Base-by-base conservation (phyloP, 305 asterid genomes). In the Caryopteris hybrid region DNA sequence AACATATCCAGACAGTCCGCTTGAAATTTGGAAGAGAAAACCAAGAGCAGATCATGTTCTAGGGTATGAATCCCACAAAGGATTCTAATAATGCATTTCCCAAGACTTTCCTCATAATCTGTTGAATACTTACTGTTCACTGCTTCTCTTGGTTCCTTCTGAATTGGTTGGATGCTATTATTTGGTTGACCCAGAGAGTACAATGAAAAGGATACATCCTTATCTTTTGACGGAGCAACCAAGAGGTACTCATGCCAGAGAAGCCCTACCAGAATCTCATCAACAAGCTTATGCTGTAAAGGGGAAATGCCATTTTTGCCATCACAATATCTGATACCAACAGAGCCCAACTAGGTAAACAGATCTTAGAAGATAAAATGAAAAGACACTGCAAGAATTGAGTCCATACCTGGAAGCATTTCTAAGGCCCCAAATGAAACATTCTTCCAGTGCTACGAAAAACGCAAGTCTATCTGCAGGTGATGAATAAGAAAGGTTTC, bases 21-120 rank as follows among this genome's bases (percentile, higher is more conserved):
- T 82, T 85, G 88, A 79, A 91, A 95, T 74, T 75, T 80, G 33
- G 76, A 77, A 67, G 85, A 74, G 85, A 95, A 95, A 62, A 74
- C 74, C 71, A 72, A 76, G 45, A 89, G 80, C 74, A 92, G 77
- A 66, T 84, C 83, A 69, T 69, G 79, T 52, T 85, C 82, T 61
- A 89, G 74, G 66, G 72, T 46, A 71, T 78, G 67, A 46, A 85
- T 79, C 68, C 88, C 90, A 5, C 90, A 86, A 72, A 95, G 89
- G 68, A 95, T 83, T 69, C 81, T 86, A 67, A 89, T 79, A 54
- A 95, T 82, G 83, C 98, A 91, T 81, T 79, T 84, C 76, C 98
- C 98, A 52, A 95, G 88, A 78, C 76, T 84, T 75, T 80, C 82
- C 62, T 72, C 84, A 71, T 85, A 83, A 73, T 75, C 85, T 71